Conservation (phyloP, 768 basidiomycete genomes). For the Pulveroboletus ravenelii region DNA sequence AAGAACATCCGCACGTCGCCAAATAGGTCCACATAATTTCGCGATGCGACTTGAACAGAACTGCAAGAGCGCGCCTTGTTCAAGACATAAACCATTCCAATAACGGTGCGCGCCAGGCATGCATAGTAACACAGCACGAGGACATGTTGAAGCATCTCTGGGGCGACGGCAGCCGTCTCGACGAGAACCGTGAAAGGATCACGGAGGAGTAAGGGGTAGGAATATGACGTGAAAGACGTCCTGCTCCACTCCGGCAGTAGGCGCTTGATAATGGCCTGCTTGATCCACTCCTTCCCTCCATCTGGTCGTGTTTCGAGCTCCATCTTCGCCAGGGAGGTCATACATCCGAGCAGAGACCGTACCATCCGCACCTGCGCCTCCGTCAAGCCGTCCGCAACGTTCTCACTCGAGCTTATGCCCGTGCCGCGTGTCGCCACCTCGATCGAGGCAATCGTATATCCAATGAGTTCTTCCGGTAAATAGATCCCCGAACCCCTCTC, state of each 20-base stretch:
- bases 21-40: constrained; percentile 68
- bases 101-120: constrained; percentile 77
- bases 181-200: constrained; percentile 88
- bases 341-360: constrained; percentile 65
- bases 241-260: constrained; percentile 90
- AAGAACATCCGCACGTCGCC: constrained; percentile 85
- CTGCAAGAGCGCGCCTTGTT: constrained; percentile 63
- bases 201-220: constrained; percentile 80
- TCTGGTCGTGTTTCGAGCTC: constrained; percentile 69
- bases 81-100: constrained; percentile 79
- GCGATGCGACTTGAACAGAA: constrained; percentile 39
- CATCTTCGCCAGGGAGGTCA: constrained; percentile 60
- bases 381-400: constrained; percentile 59
- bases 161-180: constrained; percentile 86
- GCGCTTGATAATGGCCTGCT: constrained; percentile 85
- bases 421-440: constrained; percentile 79
- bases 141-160: constrained; percentile 85
- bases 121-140: constrained; percentile 89
- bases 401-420: constrained; percentile 36
- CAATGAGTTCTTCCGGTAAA: constrained; percentile 85
- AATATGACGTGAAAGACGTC: constrained; percentile 75
- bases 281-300: constrained; percentile 71
- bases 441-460: constrained; percentile 78
- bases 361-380: constrained; percentile 77
- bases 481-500: constrained; percentile 85